Base-by-base conservation (phyloP, 768 basidiomycete species). In the Trametopsis cervina region DNA sequence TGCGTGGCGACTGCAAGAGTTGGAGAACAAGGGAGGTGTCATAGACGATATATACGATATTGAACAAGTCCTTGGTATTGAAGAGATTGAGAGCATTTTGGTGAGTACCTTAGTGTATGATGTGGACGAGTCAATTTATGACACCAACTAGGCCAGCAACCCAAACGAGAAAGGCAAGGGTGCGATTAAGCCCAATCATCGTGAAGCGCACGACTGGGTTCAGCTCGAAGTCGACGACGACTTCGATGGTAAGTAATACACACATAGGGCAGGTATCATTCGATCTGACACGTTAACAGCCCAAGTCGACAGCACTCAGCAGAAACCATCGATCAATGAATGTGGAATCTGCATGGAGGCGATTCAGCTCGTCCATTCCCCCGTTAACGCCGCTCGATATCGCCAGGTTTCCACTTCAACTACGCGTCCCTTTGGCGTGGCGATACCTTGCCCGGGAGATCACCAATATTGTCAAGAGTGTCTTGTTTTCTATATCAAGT, bases 271-370 rank as follows among this genome's bases (percentile, higher is more conserved):
- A n/a, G n/a, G n/a, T n/a, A n/a, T n/a, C n/a, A n/a, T n/a, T n/a
- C n/a, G n/a, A n/a, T n/a, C n/a, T n/a, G n/a, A n/a, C n/a, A n/a
- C n/a, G n/a, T n/a, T n/a, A n/a, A n/a, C n/a, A n/a, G n/a, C n/a
- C n/a, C n/a, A n/a, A n/a, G n/a, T n/a, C n/a, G n/a, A n/a, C n/a
- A n/a, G n/a, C n/a, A n/a, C n/a, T n/a, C n/a, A n/a, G n/a, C n/a
- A n/a, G n/a, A n/a, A n/a, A n/a, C n/a, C n/a, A n/a, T n/a, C n/a
- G n/a, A n/a, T n/a, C n/a, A n/a, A n/a, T n/a, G n/a, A n/a, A n/a
- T 70, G 69, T 44, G 67, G 66, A 3, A 70, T 70, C 40, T 70
- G 70, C 55, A 58, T 68, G 51, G 70, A 71, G 41, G 51, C 65
- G 1, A 69, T 69, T 47, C 63, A 65, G 35, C 48, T 49, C 5